These are phyloP conservation scores for Vairimorpha ceranae DNA, from an alignment of 371 early-diverging fungal species.

Conservation along the genomic window DNA sequence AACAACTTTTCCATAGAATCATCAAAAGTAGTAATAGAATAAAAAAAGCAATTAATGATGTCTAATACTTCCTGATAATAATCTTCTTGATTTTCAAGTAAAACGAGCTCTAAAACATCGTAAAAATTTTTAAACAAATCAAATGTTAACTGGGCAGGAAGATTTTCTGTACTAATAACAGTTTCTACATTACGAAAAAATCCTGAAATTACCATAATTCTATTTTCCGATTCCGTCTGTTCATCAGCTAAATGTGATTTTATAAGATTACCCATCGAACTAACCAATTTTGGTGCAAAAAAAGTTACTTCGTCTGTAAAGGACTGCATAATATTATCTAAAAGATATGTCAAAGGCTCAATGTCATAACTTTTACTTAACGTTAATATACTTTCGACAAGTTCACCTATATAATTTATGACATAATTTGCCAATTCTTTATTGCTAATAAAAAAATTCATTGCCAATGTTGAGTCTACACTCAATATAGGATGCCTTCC, in stretches of 20 bases:
- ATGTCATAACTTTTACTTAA: constrained; percentile 51
- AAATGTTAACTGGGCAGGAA: constrained; percentile 20
- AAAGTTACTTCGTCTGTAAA: constrained; percentile 54
- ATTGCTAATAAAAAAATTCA: constrained; percentile 50
- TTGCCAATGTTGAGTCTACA: constrained; percentile 57
- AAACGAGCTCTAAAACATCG: constrained; percentile 37
- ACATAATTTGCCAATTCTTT: constrained; percentile 5
- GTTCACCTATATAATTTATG: constrained; percentile 43
- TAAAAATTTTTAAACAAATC: constrained; percentile 39
- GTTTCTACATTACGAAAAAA: constrained; percentile 54
- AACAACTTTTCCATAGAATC: constrained; percentile 51
- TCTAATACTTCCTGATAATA: constrained; percentile 58
- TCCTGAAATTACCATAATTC: constrained; percentile 49
- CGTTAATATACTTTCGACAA: constrained; percentile 47
- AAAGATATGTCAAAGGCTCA: constrained; percentile 53
- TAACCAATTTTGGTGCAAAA: constrained; percentile 58
- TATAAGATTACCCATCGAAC: constrained; percentile 42
- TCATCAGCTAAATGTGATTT: constrained; percentile 41
- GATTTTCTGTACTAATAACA: constrained; percentile 43
- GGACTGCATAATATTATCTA: constrained; percentile 54
- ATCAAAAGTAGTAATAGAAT: constrained; percentile 53
- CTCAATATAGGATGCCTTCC: constrained; percentile 42
- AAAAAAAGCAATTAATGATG: constrained; percentile 52
- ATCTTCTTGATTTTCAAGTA: constrained; percentile 49
- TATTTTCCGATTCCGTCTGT: constrained; percentile 45